Base-by-base conservation (phyloP, 1,284 basidiomycete species). In the Testicularia cyperi region DNA sequence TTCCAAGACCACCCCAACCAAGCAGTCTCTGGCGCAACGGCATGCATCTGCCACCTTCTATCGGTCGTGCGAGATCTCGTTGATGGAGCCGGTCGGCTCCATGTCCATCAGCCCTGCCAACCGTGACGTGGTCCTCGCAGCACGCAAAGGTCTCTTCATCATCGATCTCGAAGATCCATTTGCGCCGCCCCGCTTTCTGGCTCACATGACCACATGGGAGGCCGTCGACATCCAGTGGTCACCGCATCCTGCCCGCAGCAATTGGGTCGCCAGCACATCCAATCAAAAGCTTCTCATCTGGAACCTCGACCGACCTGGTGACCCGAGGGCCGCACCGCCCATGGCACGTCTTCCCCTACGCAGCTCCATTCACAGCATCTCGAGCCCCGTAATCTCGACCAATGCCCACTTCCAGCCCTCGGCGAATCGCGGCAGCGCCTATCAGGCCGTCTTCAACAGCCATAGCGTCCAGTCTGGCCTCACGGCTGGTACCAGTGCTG, bases 171-270 rank as follows among this genome's bases (percentile, higher is more conserved):
- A 92, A 53, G 84, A 88, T 20, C 88, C 91, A 0, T 82, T 89
- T 26, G 85, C 88, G 53, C 83, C 91, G 1, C 94, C 95, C 13
- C 84, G 94, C 32, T 96, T 90, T 71, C 82, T 97, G 9, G 92
- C 94, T 3, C 92, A 98, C 78, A 88, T 90, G 10, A 92, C 92
- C 3, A 90, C 88, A 8, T 97, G 92, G 90, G 90, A 95, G 69
- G 91, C 96, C 4, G 92, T 92, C 6, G 94, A 77, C 34, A 72
- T 92, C 3, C 92, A 98, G 75, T 98, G 94, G 92, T 94, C 92
- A 42, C 94, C 94, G 1, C 92, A 97, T 73, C 84, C 84, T 0
- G 80, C 82, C 6, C 84, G 87, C 12, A 85, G 87, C 37, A 86
- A 94, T 66, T 91, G 92, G 70, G 90, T 98, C 40, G 88, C 94